A percentile compares a stretch with the other conserved stretches of the same genome.
Conservation (phyloP, 1,139 yeast genomes). For the Hansenula lynferdii region DNA sequence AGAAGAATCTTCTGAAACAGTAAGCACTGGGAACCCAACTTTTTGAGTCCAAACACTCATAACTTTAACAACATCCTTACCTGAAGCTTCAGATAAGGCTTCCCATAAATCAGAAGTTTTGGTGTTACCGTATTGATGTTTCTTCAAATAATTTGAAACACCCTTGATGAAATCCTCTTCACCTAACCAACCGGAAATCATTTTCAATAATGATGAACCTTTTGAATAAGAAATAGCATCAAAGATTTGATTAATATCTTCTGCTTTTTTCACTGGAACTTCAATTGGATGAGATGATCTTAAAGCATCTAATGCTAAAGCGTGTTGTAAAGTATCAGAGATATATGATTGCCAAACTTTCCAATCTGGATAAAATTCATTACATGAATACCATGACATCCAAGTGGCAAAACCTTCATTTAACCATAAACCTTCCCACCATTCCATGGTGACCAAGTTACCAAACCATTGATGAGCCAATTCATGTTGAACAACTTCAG, state of each 20-base stretch:
- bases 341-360: constrained; percentile 62
- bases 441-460: constrained; percentile 76
- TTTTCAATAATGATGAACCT: constrained; percentile 71
- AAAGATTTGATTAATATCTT: constrained; percentile 73
- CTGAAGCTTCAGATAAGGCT: constrained; percentile 67
- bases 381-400: constrained; percentile 68
- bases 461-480: constrained; percentile 88
- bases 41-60: constrained; percentile 83
- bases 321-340: constrained; percentile 57
- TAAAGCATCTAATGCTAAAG: constrained; percentile 61
- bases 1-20: constrained; percentile 46
- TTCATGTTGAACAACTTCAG: constrained; percentile 76
- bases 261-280: constrained; percentile 68
- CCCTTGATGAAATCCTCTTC: constrained; percentile 63
- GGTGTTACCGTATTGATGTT: constrained; percentile 71
- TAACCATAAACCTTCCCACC: constrained; percentile 85
- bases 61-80: constrained; percentile 63
- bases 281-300: constrained; percentile 77
- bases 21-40: constrained; percentile 79
- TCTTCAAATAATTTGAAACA: constrained; percentile 61
- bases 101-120: constrained; percentile 78
- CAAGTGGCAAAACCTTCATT: constrained; percentile 85
- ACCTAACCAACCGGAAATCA: constrained; percentile 69
- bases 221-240: constrained; percentile 74
- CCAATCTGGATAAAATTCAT: constrained; percentile 68